Percentiles rank a stretch among this genome's conserved stretches.
Conservation (phyloP, 495 filamentous ascomycete species). For the Neurospora africana region DNA sequence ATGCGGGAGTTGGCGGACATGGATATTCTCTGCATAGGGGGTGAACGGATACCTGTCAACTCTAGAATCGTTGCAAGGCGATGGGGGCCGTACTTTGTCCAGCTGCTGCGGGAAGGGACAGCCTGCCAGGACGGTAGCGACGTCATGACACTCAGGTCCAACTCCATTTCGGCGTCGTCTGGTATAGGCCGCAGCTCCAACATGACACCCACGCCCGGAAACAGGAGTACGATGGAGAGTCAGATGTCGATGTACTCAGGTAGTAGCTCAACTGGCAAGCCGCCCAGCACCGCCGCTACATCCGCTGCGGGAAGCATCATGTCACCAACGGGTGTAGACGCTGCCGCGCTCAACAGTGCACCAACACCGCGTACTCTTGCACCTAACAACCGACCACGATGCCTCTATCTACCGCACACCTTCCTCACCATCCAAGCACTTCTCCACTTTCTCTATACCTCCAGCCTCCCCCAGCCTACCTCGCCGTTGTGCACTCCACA, state of each 20-base stretch:
- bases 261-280: constrained; percentile 29
- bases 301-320: constrained; percentile 21
- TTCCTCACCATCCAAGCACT: constrained; percentile 77
- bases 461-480: constrained; percentile 62
- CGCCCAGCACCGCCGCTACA: constrained; percentile 27
- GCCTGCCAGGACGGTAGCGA: constrained; percentile 46
- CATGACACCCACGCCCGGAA: constrained; percentile 71
- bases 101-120: constrained; percentile 69
- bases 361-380: constrained; percentile 44
- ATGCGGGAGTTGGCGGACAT: constrained; percentile 88
- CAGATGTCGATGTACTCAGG: constrained; percentile 45
- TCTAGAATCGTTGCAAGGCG: constrained; percentile 74
- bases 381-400: constrained; percentile 66
- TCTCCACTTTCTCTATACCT: constrained; percentile 88
- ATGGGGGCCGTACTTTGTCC: constrained; percentile 94
- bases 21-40: constrained; percentile 84
- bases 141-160: constrained; percentile 31
- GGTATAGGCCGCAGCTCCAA: constrained; percentile 60
- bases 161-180: constrained; percentile 28
- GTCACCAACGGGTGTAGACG: constrained; percentile 21
- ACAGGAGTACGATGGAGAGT: constrained; percentile 43
- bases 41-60: constrained; percentile 88
- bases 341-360: constrained; percentile 33
- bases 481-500: constrained; percentile 85
- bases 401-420: constrained; percentile 89